Evolutionary conservation across 1,284 basidiomycete species (phyloP), one percentile per base, ranked within the genome.

Genomic region (Gomphus sp.): DNA sequence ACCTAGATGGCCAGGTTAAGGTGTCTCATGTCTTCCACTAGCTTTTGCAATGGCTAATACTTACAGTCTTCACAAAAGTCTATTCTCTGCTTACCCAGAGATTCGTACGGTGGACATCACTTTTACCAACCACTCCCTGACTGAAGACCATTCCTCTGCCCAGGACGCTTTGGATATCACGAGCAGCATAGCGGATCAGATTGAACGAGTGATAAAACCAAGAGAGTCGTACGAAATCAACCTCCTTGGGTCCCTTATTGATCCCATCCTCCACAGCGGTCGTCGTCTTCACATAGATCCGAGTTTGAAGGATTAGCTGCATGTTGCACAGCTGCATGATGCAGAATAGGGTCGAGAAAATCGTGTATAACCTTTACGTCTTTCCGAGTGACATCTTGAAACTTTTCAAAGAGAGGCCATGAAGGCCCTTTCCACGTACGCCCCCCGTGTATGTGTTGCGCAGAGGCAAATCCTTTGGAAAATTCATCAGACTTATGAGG

Each of bases 191-290:
- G 52, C 52, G 3, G 52, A 53, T 39, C 36, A 51, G 4, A 58
- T 58, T 34, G 56, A 58, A 28, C 28, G 18, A 16, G n/a, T 58
- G 6, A 58, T 58, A n/a, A 18, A 28, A 10, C 6, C 47, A 12
- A 51, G 39, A 34, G 56, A 58, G 36, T 48, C 56, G 4, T 58
- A 58, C 34, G 56, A 58, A 16, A 58, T 58, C 16, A 58, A 39
- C 34, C n/a, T 58, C 2, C 22, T 58, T 25, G 56, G 56, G 56
- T 22, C 22, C 1, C 22, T 22, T 22, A 22, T 22, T 22, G 22
- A 22, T 22, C 22, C 22, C 22, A 22, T 22, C 22, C 22, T 22
- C 22, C 22, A 1, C 22, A 22, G 22, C 22, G 22, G 22, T 22
- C 1, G 22, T 22, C 22, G 22, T 22, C 22, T 22, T 1, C 22